Evolutionary conservation across 176 grass and related monocot species (phyloP), one percentile per base, ranked within the genome.

Genomic region (Carex cristatella): DNA sequence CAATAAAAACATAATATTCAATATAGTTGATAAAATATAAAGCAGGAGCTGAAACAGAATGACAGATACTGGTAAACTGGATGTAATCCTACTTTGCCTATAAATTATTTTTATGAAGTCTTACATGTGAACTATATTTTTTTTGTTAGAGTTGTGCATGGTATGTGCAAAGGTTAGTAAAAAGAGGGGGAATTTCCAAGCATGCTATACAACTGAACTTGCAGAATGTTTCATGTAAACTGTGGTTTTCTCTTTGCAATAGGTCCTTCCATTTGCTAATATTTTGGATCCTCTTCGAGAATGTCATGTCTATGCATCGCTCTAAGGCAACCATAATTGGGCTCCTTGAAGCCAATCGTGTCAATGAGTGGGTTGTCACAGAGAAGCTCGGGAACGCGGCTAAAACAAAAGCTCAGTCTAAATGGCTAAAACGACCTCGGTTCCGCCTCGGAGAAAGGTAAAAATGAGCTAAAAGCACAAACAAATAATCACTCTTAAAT

Each of bases 201-300:
- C 48, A 51, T 51, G 48, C 8, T 51, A 10, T 51, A 51, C 11
- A 51, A 51, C 10, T 38, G 57, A 3, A 68, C 40, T 35, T 84
- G 7, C 18, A 37, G n/a, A 69, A 56, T 53, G 27, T 55, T 84
- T 57, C 38, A 54, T 68, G 42, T 30, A 58, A 69, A 18, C 15
- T 85, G 67, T 60, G 9, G 4, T 19, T 61, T 30, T 38, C 16
- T 28, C 18, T 51, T 83, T 75, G 49, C 63, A 79, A 79, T 57
- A 87, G 94, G 82, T 97, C 94, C 0, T 84, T 87, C 4, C 94
- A 97, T 79, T 83, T 94, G 11, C 87, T 97, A 59, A 84, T 97
- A 68, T 97, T 94, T 79, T 97, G 94, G 94, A 97, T 93, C 77
- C 87, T 91, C 19, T 97, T 97, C 59, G 94, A 97, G 92, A 94